Conservation (phyloP, 495 filamentous ascomycete species). For the Haplographium delicatum region DNA sequence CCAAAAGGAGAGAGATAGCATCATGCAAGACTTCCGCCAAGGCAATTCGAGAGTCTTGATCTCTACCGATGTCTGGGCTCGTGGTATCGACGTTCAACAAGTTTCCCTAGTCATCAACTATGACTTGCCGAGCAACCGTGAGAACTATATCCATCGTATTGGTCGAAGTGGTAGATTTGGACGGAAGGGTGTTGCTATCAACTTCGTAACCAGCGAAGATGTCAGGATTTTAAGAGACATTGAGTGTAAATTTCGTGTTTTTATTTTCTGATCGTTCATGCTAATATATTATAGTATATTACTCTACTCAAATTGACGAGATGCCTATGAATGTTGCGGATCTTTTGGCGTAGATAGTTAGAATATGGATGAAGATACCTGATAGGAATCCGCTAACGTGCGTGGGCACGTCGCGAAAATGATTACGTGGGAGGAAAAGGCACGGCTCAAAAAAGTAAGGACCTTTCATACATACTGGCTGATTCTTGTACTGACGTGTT, state of each 20-base stretch:
- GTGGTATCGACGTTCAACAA: constrained; percentile 99
- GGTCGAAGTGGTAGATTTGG: constrained; percentile 94
- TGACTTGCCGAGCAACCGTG: constrained; percentile 95
- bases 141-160: constrained; percentile 99
- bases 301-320: constrained; percentile 98
- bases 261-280: background rate
- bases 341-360: constrained; percentile 35
- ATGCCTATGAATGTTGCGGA: constrained; percentile 97
- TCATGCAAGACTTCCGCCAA: constrained; percentile 98
- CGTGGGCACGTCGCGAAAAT: constrained; percentile 6
- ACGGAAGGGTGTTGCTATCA: constrained; percentile 98
- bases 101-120: constrained; percentile 99
- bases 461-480: background rate
- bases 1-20: constrained; percentile 92
- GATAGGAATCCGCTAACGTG: background rate
- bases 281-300: constrained; percentile 63
- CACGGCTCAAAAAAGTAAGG: constrained; percentile 17
- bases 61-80: constrained; percentile 93
- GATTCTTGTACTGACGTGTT: background rate
- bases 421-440: constrained; percentile 21
- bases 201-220: constrained; percentile 97
- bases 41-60: constrained; percentile 97
- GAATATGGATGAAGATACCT: background rate
- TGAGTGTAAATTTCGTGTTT: constrained; percentile 57
- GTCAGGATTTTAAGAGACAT: constrained; percentile 97